Evolutionary conservation across 176 grass and related monocot genomes (phyloP).

Genomic region (Oryza punctata): DNA sequence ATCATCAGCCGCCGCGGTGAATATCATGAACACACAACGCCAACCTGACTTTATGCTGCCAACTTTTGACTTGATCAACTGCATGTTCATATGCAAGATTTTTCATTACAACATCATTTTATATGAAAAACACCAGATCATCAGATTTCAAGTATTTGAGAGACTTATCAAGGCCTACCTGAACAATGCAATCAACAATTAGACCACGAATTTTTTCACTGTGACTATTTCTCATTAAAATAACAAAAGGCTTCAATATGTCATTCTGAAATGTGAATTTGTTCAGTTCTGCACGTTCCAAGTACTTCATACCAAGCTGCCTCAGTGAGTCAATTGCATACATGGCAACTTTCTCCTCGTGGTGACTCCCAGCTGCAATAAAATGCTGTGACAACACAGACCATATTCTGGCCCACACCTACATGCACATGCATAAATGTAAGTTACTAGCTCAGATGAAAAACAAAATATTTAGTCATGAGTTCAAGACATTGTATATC

Average conservation of each 20-base stretch:
- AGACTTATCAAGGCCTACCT: constrained; percentile 55
- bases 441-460: constrained; percentile 7
- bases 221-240: constrained; percentile 94
- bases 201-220: constrained; percentile 90
- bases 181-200: constrained; percentile 99
- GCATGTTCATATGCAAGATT: constrained; percentile 28
- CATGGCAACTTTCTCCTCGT: constrained; percentile 95
- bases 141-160: constrained; percentile 6
- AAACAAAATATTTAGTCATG: constrained; percentile 4
- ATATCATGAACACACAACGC: constrained; percentile 99
- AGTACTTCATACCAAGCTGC: constrained; percentile 99
- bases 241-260: constrained; percentile 98
- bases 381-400: constrained; percentile 93
- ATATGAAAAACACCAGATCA: constrained; percentile 28
- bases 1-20: constrained; percentile 93
- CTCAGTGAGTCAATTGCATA: constrained; percentile 97
- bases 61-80: constrained; percentile 99
- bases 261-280: constrained; percentile 99
- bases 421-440: constrained; percentile 43
- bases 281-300: constrained; percentile 96
- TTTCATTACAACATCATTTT: constrained; percentile 28
- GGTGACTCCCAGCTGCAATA: constrained; percentile 95
- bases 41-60: constrained; percentile 99
- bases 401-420: constrained; percentile 99
- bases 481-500: constrained; percentile 4